Percentiles rank a stretch among this genome's conserved stretches.
Conservation (phyloP, 139 green algal genomes). For the Coelastrella sp. region DNA sequence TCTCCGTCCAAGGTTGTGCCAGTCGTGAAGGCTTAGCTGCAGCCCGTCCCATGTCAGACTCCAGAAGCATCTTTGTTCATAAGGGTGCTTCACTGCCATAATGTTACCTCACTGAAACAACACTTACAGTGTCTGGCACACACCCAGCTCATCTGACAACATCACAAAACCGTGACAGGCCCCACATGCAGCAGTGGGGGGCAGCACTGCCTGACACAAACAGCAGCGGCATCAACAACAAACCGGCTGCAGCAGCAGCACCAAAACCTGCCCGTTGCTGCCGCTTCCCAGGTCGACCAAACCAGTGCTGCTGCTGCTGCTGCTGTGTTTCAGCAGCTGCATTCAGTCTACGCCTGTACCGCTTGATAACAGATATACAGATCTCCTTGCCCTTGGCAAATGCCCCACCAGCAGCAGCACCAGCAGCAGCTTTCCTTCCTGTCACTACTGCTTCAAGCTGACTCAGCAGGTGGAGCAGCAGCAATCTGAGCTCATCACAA, state of each 20-base stretch:
- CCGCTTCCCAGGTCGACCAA: neutral
- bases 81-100: too few relatives aligned
- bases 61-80: too few relatives aligned
- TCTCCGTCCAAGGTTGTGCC: too few relatives aligned
- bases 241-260: neutral
- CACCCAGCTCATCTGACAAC: neutral
- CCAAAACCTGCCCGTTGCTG: neutral
- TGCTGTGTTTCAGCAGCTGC: neutral
- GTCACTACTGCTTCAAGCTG: slow-evolving; percentile 1
- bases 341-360: slow-evolving; percentile 62
- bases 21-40: too few relatives aligned
- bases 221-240: slow-evolving; percentile 7
- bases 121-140: too few relatives aligned
- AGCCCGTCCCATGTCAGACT: too few relatives aligned
- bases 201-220: too few relatives aligned
- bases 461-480: slow-evolving; percentile 3
- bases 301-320: slow-evolving; percentile 39
- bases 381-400: slow-evolving; percentile 74
- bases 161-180: neutral
- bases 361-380: slow-evolving; percentile 68
- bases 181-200: neutral
- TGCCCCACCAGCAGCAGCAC: neutral
- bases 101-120: too few relatives aligned
- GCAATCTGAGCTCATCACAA: neutral
- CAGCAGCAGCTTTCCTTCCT: neutral